Evolutionary conservation across 2,329 filamentous ascomycete species (phyloP).

Genomic region (Gyromitra esculenta): DNA sequence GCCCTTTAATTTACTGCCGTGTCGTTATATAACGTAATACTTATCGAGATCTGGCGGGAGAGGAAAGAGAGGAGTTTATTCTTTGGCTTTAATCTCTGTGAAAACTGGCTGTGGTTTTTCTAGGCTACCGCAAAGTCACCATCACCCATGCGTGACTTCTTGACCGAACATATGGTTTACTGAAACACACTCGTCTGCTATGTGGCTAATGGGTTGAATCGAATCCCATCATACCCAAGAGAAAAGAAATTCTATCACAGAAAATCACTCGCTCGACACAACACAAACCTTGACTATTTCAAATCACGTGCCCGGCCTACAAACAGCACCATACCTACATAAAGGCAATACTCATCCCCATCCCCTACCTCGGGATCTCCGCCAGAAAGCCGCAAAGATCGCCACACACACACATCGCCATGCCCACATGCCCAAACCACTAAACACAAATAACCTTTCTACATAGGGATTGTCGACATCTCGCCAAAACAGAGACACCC

Average conservation of each 20-base stretch:
- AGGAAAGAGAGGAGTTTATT: background rate
- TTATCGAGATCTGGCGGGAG: background rate
- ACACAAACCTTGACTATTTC: background rate
- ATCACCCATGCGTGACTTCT: background rate
- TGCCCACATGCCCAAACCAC: too few species aligned
- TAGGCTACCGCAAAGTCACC: background rate
- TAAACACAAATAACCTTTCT: too few species aligned
- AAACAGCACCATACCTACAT: too few species aligned
- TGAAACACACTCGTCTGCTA: background rate
- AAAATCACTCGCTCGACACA: background rate
- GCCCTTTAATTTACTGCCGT: background rate
- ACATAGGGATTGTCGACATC: too few species aligned
- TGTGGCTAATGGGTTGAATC: background rate
- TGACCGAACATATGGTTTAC: background rate
- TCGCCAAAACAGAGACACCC: too few species aligned
- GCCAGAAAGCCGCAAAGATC: too few species aligned
- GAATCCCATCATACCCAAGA: background rate
- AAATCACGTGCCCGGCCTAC: too few species aligned
- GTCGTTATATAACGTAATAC: constrained; percentile 2
- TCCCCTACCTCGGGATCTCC: too few species aligned
- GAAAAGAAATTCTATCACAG: background rate
- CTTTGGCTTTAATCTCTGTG: background rate
- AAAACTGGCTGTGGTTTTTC: background rate
- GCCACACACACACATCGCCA: too few species aligned
- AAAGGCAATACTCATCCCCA: too few species aligned